These are phyloP conservation scores for Globisporangium ultimum DNA, from an alignment of 352 stramenopile genomes.

Conservation along the genomic window DNA sequence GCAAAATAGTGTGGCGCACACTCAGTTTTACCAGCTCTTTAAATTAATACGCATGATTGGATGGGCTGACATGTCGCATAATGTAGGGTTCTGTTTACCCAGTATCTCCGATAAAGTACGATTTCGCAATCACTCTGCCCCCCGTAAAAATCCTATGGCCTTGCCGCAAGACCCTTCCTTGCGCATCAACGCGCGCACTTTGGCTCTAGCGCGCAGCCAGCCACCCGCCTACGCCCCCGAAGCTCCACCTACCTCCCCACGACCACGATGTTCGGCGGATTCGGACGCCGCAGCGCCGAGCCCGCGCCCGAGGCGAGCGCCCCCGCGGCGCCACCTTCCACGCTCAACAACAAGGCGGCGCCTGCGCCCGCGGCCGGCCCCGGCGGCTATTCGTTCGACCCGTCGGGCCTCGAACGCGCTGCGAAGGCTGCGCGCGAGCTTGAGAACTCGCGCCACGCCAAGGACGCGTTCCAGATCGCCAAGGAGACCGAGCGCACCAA, in stretches of 20 bases:
- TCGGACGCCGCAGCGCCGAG: constrained; percentile 14
- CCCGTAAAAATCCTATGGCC: neutral
- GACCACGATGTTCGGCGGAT: constrained; percentile 20
- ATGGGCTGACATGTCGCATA: neutral
- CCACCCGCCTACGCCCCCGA: too few species aligned
- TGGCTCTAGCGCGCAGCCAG: too few species aligned
- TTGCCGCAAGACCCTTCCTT: neutral
- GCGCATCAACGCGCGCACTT: too few species aligned
- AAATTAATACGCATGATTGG: neutral
- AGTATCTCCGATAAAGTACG: neutral
- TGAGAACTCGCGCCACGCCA: constrained; percentile 92
- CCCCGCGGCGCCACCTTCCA: constrained; percentile 3
- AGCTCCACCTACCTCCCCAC: too few species aligned
- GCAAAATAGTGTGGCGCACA: neutral
- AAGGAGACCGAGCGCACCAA: constrained; percentile 96
- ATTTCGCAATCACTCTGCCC: too few species aligned
- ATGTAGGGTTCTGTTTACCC: neutral
- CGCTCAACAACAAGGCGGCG: constrained; percentile 24
- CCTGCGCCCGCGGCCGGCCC: constrained; percentile 11
- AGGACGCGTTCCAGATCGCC: constrained; percentile 94
- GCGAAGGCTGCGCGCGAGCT: constrained; percentile 98
- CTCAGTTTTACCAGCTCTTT: neutral
- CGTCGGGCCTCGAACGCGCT: constrained; percentile 94
- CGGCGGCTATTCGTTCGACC: constrained; percentile 93
- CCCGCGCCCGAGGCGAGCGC: constrained; percentile 12